These are phyloP conservation scores for Tricholomella constricta DNA, from an alignment of 768 basidiomycete genomes.

Conservation along the genomic window DNA sequence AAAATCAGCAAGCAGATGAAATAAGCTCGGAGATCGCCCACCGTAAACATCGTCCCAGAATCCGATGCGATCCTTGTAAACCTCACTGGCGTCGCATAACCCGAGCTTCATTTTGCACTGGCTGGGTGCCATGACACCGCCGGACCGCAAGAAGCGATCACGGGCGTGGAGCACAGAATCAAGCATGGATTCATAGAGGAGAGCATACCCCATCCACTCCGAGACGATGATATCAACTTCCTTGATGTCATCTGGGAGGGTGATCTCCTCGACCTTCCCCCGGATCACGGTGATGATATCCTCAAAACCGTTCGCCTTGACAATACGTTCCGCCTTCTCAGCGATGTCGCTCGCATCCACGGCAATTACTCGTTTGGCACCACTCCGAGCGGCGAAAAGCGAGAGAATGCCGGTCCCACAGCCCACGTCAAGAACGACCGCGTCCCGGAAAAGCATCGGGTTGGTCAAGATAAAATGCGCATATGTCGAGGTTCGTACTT, in stretches of 20 bases:
- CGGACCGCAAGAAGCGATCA: constrained; percentile 78
- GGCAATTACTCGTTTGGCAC: constrained; percentile 88
- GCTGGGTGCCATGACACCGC: constrained; percentile 88
- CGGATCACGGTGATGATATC: constrained; percentile 83
- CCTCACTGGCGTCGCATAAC: constrained; percentile 74
- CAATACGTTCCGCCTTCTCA: constrained; percentile 73
- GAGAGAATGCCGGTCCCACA: constrained; percentile 95
- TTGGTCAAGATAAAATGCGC: constrained; percentile 88
- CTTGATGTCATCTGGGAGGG: constrained; percentile 65
- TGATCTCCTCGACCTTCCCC: constrained; percentile 90
- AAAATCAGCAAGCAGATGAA: not conserved
- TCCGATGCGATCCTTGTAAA: constrained; percentile 77
- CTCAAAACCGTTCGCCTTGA: constrained; percentile 72
- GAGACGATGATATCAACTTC: constrained; percentile 94
- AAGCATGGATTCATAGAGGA: constrained; percentile 96
- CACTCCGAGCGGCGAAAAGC: constrained; percentile 85
- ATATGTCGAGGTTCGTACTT: constrained; percentile 91
- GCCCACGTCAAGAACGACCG: constrained; percentile 91
- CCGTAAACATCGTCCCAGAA: constrained; percentile 96
- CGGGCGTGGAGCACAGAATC: constrained; percentile 91
- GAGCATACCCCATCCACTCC: constrained; percentile 96
- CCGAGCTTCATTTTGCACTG: constrained; percentile 86
- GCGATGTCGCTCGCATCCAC: constrained; percentile 90
- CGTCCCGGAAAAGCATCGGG: constrained; percentile 78
- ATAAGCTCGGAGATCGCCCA: constrained; percentile 31